Base-by-base conservation (phyloP, 2,329 filamentous ascomycete genomes). In the Waltergamsia citrina region DNA sequence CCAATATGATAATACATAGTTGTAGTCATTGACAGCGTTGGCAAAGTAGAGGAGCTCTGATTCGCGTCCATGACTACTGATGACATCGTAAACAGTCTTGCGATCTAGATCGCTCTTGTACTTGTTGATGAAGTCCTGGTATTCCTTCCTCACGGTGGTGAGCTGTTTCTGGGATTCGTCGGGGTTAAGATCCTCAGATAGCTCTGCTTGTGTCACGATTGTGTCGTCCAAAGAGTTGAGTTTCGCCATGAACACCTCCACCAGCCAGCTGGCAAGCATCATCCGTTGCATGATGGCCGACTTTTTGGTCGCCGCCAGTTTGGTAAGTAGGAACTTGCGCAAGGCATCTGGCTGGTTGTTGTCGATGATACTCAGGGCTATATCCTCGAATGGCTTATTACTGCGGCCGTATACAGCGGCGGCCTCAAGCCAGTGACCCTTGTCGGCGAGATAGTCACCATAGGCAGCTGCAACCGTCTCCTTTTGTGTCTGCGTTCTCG, bases 241-340 rank as follows among this genome's bases (percentile, higher is more conserved):
- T 58, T 94, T 95, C 5, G 87, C 85, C 87, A 98, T 98, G 57
- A 90, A 98, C 3, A 96, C 72, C 56, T 98, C 92, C 8, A 95
- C 71, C 28, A 98, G 71, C 92, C 92, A 98, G 44, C 82, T 88
- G 3, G 90, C 85, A 43, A 96, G 79, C 86, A 98, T 94, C 43
- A 85, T 82, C 38, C 90, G 71, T 58, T 98, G 92, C 88, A 98
- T 98, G 20, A 80, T 67, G 1, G 80, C 78, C 1, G 80, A 74
- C 56, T 88, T 94, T 55, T 87, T 94, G 51, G 87, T 79, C 1
- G 75, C 81, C 7, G 74, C 71, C 21, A 98, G 66, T 58, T 94
- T 95, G 0, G 86, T 84, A 16, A 90, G 57, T 5, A 98, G 69
- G 49, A 98, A 98, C 49, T 85, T 90, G 31, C 90, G 77, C 43